Evolutionary conservation across 768 basidiomycete species (phyloP).

Genomic region (Pleurotus djamor): DNA sequence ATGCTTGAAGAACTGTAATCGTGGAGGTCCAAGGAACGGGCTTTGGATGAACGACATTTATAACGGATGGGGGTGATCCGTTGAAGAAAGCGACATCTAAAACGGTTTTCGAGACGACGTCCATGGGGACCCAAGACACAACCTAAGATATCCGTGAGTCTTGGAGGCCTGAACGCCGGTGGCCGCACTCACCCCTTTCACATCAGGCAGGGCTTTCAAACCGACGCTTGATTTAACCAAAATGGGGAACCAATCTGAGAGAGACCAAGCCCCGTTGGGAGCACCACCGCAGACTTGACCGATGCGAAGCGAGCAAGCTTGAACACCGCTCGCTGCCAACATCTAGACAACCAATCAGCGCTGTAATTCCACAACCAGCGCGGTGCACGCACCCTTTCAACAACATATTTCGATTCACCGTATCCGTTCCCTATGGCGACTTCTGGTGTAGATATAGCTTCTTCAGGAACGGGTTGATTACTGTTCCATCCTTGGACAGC

Average conservation of each 20-base stretch:
- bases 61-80: slow-evolving; percentile 13
- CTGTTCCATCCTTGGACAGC: slow-evolving; percentile 15
- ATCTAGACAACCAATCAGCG: slow-evolving; percentile 12
- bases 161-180: not conserved
- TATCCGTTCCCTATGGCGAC: slow-evolving; percentile 17
- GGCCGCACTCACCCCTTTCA: slow-evolving; percentile 16
- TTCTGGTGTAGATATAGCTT: slow-evolving; percentile 15
- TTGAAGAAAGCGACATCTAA: slow-evolving; percentile 26
- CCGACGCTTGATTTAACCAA: slow-evolving; percentile 28
- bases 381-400: not conserved
- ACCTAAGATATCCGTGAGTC: slow-evolving; percentile 16
- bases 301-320: slow-evolving; percentile 22
- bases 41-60: slow-evolving; percentile 33
- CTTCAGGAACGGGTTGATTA: slow-evolving; percentile 19
- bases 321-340: slow-evolving; percentile 21
- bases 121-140: slow-evolving; percentile 32
- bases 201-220: slow-evolving; percentile 17
- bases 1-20: not conserved
- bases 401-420: slow-evolving; percentile 6
- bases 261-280: slow-evolving; percentile 29
- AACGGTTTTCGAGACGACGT: slow-evolving; percentile 22
- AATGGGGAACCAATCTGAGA: slow-evolving; percentile 31
- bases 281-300: slow-evolving; percentile 29
- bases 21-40: slow-evolving; percentile 28
- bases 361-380: not conserved